Conservation (phyloP, 305 asterid species). For the Rubia tinctorum region DNA sequence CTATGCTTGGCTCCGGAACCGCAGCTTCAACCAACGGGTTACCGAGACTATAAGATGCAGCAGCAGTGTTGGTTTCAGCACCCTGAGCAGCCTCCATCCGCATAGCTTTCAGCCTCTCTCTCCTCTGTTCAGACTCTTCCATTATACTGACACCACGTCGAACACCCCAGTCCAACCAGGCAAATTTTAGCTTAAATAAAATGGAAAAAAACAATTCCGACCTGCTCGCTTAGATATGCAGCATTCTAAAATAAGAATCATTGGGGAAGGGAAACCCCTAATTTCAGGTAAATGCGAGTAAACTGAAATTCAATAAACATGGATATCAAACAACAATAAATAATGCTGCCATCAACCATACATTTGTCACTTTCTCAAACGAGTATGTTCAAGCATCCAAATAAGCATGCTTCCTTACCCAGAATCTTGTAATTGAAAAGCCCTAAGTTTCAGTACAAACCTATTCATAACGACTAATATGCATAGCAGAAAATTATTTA, state of each 20-base stretch:
- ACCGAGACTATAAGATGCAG: constrained; percentile 38
- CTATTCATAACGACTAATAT: not conserved
- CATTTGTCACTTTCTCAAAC: not conserved
- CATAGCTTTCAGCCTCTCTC: constrained; percentile 63
- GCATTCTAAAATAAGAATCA: not conserved
- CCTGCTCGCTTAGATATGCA: not conserved
- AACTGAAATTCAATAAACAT: not conserved
- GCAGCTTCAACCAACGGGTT: constrained; percentile 55
- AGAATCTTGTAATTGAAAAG: not conserved
- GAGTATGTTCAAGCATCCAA: not conserved
- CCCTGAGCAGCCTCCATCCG: constrained; percentile 48
- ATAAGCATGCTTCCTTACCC: not conserved
- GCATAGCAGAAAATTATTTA: not conserved
- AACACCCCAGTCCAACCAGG: not conserved
- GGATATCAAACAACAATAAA: not conserved
- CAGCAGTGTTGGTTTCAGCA: constrained; percentile 20
- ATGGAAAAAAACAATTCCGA: not conserved
- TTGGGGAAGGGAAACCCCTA: not conserved
- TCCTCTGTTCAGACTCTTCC: constrained; percentile 78
- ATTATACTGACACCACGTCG: constrained; percentile 12
- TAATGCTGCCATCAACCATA: not conserved
- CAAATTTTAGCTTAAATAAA: not conserved
- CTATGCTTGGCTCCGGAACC: constrained; percentile 17
- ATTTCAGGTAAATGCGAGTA: not conserved
- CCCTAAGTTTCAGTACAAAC: not conserved